Percentiles rank a stretch among this genome's conserved stretches.
Evolutionary conservation across 257 asterid species (phyloP).

Genomic region (Solanum dulcamara): DNA sequence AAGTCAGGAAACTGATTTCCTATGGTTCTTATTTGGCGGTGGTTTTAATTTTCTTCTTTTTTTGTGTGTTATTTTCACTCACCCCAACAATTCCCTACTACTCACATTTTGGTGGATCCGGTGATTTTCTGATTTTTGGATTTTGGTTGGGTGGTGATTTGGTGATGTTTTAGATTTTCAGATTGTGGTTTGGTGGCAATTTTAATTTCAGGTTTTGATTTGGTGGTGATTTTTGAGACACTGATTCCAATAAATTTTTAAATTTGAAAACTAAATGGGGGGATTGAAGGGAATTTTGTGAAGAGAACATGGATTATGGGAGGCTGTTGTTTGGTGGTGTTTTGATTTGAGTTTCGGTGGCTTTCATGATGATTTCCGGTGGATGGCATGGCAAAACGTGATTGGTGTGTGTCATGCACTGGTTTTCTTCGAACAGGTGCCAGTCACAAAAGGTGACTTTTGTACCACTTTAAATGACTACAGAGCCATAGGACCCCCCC

Average conservation of each 20-base stretch:
- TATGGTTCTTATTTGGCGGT: not conserved
- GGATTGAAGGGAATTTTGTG: not conserved
- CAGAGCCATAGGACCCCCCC: not conserved
- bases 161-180: not conserved
- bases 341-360: not conserved
- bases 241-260: not conserved
- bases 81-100: not conserved
- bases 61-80: not conserved
- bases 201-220: not conserved
- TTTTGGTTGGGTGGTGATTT: not conserved
- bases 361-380: not conserved
- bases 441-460: not conserved
- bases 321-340: not conserved
- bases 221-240: not conserved
- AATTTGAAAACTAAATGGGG: not conserved
- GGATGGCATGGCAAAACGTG: not conserved
- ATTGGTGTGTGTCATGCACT: not conserved
- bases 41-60: not conserved
- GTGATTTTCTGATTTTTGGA: not conserved
- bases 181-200: not conserved
- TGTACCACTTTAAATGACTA: not conserved
- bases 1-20: not conserved
- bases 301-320: not conserved
- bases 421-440: not conserved
- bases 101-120: not conserved